Evolutionary conservation across 306 rosid species (phyloP).

Genomic region (Begonia fuchsioides): DNA sequence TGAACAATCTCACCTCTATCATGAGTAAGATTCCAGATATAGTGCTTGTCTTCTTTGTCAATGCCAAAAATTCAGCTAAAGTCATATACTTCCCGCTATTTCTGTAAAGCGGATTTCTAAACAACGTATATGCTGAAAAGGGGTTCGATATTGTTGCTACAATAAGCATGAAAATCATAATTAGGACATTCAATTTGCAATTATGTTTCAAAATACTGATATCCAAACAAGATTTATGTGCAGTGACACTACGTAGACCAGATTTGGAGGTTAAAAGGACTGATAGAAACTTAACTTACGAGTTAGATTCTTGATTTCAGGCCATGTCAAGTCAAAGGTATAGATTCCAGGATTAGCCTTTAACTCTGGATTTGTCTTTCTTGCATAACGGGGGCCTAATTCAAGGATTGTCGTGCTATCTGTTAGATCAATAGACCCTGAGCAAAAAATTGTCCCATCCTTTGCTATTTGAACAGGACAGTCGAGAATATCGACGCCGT

Average conservation of each 20-base stretch:
- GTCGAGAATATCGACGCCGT: slow-evolving; percentile 72
- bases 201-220: too few relatives aligned
- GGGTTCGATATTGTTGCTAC: slow-evolving; percentile 65
- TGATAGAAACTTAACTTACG: slow-evolving; percentile 39
- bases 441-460: slow-evolving; percentile 71
- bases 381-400: slow-evolving; percentile 18
- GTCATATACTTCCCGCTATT: slow-evolving; percentile 29
- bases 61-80: slow-evolving; percentile 57
- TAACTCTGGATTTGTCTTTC: slow-evolving; percentile 28
- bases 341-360: slow-evolving; percentile 43
- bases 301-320: slow-evolving; percentile 34
- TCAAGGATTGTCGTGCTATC: slow-evolving; percentile 47
- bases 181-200: not conserved
- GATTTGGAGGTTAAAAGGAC: slow-evolving; percentile 6
- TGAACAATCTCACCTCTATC: slow-evolving; percentile 44
- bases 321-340: slow-evolving; percentile 57
- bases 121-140: slow-evolving; percentile 9
- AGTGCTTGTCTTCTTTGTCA: slow-evolving; percentile 54
- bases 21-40: slow-evolving; percentile 55
- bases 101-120: slow-evolving; percentile 44
- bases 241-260: not conserved
- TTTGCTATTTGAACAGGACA: slow-evolving; percentile 82
- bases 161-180: slow-evolving; percentile 3
- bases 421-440: slow-evolving; percentile 52
- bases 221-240: not conserved